Conservation (phyloP, 257 asterid species). For the Forsythia suspensa region DNA sequence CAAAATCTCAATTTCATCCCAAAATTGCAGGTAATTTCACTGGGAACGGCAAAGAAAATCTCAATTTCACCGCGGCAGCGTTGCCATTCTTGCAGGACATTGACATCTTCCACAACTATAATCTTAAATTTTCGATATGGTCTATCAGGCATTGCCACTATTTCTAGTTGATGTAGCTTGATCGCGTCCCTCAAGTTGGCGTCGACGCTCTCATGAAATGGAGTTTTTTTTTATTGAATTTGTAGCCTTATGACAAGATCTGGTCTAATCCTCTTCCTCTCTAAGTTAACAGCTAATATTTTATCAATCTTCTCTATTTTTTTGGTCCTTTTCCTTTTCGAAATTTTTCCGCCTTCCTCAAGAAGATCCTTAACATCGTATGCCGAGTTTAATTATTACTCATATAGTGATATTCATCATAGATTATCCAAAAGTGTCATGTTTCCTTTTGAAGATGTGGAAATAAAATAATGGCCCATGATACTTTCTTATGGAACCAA, state of each 20-base stretch:
- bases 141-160: constrained; percentile 98
- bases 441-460: constrained; percentile 90
- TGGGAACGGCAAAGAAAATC: no score
- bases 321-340: constrained; percentile 70
- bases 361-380: constrained; percentile 88
- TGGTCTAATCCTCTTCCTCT: constrained; percentile 91
- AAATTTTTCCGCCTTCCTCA: constrained; percentile 76
- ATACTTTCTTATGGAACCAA: constrained; percentile 77
- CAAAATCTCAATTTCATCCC: no score
- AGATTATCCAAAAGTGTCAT: constrained; percentile 76
- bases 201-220: constrained; percentile 87
- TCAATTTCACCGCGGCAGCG: no score
- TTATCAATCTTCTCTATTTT: constrained; percentile 77
- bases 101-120: no score
- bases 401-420: constrained; percentile 74
- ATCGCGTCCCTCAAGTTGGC: constrained; percentile 86
- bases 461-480: constrained; percentile 98
- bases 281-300: constrained; percentile 80
- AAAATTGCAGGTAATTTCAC: no score
- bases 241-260: constrained; percentile 87
- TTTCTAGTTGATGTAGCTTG: constrained; percentile 91
- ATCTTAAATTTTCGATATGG: constrained; percentile 74
- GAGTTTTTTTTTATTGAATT: constrained; percentile 89
- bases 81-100: no score
- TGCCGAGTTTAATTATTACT: constrained; percentile 64